Conservation (phyloP, 371 early-diverging fungal genomes). For the Lichtheimia hyalospora region DNA sequence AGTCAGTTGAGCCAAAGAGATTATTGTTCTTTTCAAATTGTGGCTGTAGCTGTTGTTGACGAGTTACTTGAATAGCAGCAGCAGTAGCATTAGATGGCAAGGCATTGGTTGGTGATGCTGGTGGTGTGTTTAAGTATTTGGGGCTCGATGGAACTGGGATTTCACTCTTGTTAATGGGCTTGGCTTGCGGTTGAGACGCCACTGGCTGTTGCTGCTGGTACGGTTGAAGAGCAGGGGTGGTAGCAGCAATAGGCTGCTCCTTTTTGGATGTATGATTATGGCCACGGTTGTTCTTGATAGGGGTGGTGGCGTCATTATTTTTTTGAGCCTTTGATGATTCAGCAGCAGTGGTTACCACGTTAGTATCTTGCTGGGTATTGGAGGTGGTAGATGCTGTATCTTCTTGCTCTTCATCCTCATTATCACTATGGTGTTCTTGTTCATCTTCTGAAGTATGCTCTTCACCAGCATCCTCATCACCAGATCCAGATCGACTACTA, state of each 20-base stretch:
- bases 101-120: not conserved
- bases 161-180: too few relatives aligned
- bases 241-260: not conserved
- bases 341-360: not conserved
- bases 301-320: not conserved
- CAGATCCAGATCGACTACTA: not conserved
- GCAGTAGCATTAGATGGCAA: too few relatives aligned
- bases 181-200: not conserved
- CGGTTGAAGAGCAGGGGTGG: not conserved
- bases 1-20: constrained; percentile 1
- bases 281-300: too few relatives aligned
- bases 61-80: not conserved
- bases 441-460: not conserved
- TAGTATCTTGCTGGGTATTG: not conserved
- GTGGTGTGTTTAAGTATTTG: not conserved
- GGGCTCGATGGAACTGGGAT: not conserved
- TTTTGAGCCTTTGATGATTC: not conserved
- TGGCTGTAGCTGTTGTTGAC: not conserved
- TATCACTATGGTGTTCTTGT: not conserved
- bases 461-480: not conserved
- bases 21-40: not conserved
- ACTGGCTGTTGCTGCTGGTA: not conserved
- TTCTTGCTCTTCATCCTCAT: not conserved
- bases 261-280: not conserved
- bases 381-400: not conserved